Evolutionary conservation across 2,329 filamentous ascomycete genomes (phyloP), one percentile per base, ranked within the genome.

Genomic region (Fonsecaea erecta): DNA sequence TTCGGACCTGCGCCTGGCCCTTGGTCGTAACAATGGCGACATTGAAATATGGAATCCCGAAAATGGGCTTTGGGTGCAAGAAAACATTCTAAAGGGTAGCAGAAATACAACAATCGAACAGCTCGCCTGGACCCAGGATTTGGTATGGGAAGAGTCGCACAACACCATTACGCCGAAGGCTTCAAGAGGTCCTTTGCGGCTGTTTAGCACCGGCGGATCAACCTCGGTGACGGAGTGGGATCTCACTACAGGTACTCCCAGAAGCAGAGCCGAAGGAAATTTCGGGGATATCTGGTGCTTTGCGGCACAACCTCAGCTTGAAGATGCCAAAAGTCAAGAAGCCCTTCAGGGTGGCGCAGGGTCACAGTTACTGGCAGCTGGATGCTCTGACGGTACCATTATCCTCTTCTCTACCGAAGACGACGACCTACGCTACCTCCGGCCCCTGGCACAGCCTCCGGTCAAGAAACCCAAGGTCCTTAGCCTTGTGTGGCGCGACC

Each of bases 221-320:
- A 92, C 90, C 59, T 90, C 90, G 26, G 88, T 99, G 53, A 97
- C 93, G 0, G 95, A 99, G 78, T 99, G 95, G 95, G 90, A 98
- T 79, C 82, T 99, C 26, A 87, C 88, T 71, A 90, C 88, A 68
- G 92, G 91, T 14, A 84, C 86, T 62, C 91, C 93, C 11, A 86
- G 90, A 78, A 87, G 90, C 65, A 90, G 96, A 77, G 92, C 92
- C 18, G 93, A 91, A 73, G 95, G 94, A 52, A 96, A 96, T 77
- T 92, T 96, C 77, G 93, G 93, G 70, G 93, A 97, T 74, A 94
- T 98, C 67, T 99, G 95, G 95, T 98, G 94, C 79, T 86, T 99
- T 73, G 92, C 91, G 64, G 91, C 90, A 14, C 94, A 97, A 78
- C 95, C 94, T 2, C 81, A 83, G 69, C 80, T 78, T 76, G 78